Base-by-base conservation (phyloP, 1,139 yeast species). In the Kazachstania sp. region DNA sequence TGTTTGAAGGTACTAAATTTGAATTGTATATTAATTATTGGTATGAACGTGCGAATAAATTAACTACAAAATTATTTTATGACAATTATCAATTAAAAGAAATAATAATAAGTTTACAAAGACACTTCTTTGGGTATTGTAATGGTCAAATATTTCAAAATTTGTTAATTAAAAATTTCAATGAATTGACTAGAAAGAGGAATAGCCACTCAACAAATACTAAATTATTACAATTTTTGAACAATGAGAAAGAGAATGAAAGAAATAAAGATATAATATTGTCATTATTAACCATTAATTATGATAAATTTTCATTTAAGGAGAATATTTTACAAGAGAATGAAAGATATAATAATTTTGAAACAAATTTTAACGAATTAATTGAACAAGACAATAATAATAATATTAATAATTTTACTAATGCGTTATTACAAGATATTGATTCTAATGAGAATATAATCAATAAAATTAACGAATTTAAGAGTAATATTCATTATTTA, bases 41-140 rank as follows among this genome's bases (percentile, higher is more conserved):
- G 39, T 86, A 85, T 57, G 61, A 71, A 26, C 71, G 83, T 45
- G 92, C 97, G 1, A 90, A 88, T 63, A 69, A 68, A 37, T 63
- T 79, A 30, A 69, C 88, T 28, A 66, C 85, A 56, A 72, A 74
- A 43, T 65, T 90, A 39, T 66, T 86, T 23, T 72, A 78, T 48
- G 71, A 76, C 20, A 88, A 92, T 0, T 86, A 78, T 57, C 68
- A 78, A 36, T 70, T 90, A 26, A 59, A 63, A 0, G 45, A 52
- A 2, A 67, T 83, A 37, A 57, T 87, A 13, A 63, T 67, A 30
- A 72, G n/a, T n/a, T n/a, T n/a, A n/a, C n/a, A n/a, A 54, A 62
- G 65, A 43, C 75, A 74, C 49, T 86, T 79, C 57, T 68, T 87
- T 18, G 71, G 86, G 18, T 72, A 69, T 45, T 70, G 75, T 15